Percentiles rank a stretch among this genome's conserved stretches.
phyloP scores from a whole-genome alignment of 768 basidiomycete genomes.

The Boletus subparvulus region DNA sequence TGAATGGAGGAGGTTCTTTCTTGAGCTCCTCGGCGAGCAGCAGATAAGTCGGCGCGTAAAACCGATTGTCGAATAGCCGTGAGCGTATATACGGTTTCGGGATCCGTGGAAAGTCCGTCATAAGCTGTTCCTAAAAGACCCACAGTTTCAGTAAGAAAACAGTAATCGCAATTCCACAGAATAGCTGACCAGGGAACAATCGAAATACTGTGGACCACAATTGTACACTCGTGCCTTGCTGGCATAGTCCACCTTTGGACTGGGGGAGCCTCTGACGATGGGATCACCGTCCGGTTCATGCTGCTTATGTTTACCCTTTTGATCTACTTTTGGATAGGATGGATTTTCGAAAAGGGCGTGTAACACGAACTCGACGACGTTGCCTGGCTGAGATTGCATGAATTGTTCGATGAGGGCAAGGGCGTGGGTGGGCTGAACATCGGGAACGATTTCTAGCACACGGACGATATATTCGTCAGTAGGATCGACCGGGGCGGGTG shows the following conservation, averaged over 20 bases:
- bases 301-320: slow-evolving; percentile 46
- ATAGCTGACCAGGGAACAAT: slow-evolving; percentile 49
- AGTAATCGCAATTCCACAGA: background rate
- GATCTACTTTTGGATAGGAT: slow-evolving; percentile 54
- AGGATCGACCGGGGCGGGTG: slow-evolving; percentile 15
- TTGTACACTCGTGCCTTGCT: slow-evolving; percentile 43
- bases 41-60: slow-evolving; percentile 71
- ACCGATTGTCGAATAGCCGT: slow-evolving; percentile 36
- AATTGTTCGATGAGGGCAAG: slow-evolving; percentile 46
- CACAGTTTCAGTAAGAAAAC: background rate
- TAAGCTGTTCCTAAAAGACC: slow-evolving; percentile 47
- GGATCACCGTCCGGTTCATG: slow-evolving; percentile 29
- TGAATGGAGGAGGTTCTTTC: slow-evolving; percentile 36
- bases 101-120: slow-evolving; percentile 55
- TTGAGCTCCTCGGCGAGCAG: slow-evolving; percentile 41
- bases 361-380: slow-evolving; percentile 53
- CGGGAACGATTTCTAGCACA: slow-evolving; percentile 69
- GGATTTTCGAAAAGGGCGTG: slow-evolving; percentile 63
- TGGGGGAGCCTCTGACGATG: slow-evolving; percentile 31
- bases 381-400: slow-evolving; percentile 33
- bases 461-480: slow-evolving; percentile 41
- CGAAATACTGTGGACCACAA: slow-evolving; percentile 47
- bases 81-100: slow-evolving; percentile 54
- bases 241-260: slow-evolving; percentile 54
- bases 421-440: slow-evolving; percentile 60